phyloP scores from a whole-genome alignment of 2,329 filamentous ascomycete species.

The Conoideocrella luteorostrata region DNA sequence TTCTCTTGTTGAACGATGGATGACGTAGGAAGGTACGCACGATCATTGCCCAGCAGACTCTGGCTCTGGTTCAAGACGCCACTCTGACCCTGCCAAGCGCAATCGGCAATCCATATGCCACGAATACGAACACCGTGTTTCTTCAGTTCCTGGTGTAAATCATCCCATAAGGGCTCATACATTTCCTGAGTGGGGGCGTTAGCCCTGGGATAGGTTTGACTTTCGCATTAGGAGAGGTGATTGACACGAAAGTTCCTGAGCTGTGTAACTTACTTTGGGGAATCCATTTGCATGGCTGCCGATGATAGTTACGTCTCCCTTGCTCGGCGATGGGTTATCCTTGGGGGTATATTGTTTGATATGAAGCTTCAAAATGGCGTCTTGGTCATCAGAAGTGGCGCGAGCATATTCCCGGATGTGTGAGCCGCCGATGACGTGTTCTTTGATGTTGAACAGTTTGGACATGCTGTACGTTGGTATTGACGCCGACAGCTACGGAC shows the following conservation, averaged over 20 bases:
- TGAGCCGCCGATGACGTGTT: constrained; percentile 67
- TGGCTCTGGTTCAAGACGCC: constrained; percentile 67
- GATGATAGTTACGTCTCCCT: constrained; percentile 78
- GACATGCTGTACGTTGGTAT: no score
- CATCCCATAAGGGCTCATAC: constrained; percentile 88
- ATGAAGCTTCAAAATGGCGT: constrained; percentile 65
- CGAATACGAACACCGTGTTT: constrained; percentile 62
- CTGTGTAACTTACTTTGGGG: constrained; percentile 61
- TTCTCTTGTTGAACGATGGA: no score
- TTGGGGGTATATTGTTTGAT: constrained; percentile 85
- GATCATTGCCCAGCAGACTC: constrained; percentile 67
- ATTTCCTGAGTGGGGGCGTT: constrained; percentile 55
- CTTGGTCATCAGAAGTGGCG: constrained; percentile 64
- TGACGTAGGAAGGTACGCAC: no score
- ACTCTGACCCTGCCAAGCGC: constrained; percentile 78
- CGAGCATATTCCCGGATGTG: constrained; percentile 78
- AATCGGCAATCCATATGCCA: constrained; percentile 84
- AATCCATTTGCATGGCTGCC: constrained; percentile 89
- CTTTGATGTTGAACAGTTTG: constrained; percentile 54
- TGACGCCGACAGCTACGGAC: no score
- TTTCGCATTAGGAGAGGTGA: no score
- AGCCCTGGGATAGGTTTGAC: not conserved
- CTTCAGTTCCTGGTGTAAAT: constrained; percentile 57
- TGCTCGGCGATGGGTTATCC: constrained; percentile 59
- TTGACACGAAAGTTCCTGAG: no score